Conservation (phyloP, 805 yeast genomes). For the Myxozyma melibiosi region DNA sequence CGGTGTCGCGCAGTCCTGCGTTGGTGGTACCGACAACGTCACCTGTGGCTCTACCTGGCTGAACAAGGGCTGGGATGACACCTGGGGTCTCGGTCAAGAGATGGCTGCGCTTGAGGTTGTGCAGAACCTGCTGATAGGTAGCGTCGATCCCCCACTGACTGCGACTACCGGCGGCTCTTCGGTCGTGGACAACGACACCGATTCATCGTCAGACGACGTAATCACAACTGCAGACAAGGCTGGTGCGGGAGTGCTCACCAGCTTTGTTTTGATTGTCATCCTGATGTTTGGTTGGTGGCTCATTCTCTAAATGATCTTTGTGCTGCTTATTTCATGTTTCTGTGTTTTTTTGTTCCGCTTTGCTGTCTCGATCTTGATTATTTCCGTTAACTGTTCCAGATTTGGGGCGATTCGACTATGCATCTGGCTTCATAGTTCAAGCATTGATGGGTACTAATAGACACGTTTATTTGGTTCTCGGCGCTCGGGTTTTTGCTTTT, state of each 20-base stretch:
- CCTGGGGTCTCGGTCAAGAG: slow-evolving; percentile 88
- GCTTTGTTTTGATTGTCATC: slow-evolving; percentile 13
- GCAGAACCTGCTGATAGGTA: slow-evolving; percentile 38
- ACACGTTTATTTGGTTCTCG: no score
- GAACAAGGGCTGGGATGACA: slow-evolving; percentile 65
- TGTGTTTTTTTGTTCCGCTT: not conserved
- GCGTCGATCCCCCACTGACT: slow-evolving; percentile 50
- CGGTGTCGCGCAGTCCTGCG: slow-evolving; percentile 73
- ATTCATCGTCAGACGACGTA: slow-evolving; percentile 49
- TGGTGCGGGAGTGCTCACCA: slow-evolving; percentile 29
- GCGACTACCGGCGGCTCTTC: slow-evolving; percentile 48
- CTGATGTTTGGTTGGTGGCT: slow-evolving; percentile 24
- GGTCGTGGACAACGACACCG: slow-evolving; percentile 56
- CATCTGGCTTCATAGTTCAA: no score
- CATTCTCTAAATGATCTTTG: slow-evolving; percentile 2
- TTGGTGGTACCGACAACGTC: slow-evolving; percentile 83
- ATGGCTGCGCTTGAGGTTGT: slow-evolving; percentile 77
- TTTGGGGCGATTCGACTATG: no score
- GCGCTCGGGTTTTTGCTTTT: no score
- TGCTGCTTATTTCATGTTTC: not conserved
- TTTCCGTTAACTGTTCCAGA: no score
- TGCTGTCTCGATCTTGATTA: not conserved
- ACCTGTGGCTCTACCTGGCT: slow-evolving; percentile 90
- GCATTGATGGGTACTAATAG: no score
- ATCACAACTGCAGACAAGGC: slow-evolving; percentile 22